A percentile compares a stretch with the other conserved stretches of the same genome.
Evolutionary conservation across 2,329 filamentous ascomycete genomes (phyloP).

Genomic region (Apiospora malaysiana): DNA sequence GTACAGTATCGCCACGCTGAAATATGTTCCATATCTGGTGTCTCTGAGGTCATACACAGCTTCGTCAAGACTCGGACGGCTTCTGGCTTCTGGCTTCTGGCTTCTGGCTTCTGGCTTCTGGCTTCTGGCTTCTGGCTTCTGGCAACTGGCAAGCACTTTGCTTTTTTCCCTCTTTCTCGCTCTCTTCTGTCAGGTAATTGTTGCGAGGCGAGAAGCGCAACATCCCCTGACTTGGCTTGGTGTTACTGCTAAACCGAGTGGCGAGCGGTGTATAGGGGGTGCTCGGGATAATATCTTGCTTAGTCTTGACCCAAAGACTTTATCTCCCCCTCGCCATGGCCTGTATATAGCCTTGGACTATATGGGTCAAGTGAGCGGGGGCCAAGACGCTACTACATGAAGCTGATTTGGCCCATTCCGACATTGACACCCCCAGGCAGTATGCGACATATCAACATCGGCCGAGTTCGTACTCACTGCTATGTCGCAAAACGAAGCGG

Average conservation of each 20-base stretch:
- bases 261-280: neutral
- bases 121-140: neutral
- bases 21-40: neutral
- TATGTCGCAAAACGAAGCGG: neutral
- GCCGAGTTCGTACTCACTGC: neutral
- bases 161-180: neutral
- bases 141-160: neutral
- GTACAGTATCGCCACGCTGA: neutral
- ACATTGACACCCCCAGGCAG: neutral
- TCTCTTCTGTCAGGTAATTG: neutral
- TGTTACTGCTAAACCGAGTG: neutral
- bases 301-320: neutral
- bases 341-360: neutral
- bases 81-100: neutral
- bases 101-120: neutral
- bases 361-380: too few relatives aligned
- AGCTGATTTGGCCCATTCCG: neutral
- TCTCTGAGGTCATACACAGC: neutral
- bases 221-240: neutral
- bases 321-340: neutral
- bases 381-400: neutral
- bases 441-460: neutral
- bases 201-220: neutral
- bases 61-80: neutral
- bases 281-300: neutral